These are phyloP conservation scores for Gonium pectorale DNA, from an alignment of 139 green algal species.

Conservation along the genomic window DNA sequence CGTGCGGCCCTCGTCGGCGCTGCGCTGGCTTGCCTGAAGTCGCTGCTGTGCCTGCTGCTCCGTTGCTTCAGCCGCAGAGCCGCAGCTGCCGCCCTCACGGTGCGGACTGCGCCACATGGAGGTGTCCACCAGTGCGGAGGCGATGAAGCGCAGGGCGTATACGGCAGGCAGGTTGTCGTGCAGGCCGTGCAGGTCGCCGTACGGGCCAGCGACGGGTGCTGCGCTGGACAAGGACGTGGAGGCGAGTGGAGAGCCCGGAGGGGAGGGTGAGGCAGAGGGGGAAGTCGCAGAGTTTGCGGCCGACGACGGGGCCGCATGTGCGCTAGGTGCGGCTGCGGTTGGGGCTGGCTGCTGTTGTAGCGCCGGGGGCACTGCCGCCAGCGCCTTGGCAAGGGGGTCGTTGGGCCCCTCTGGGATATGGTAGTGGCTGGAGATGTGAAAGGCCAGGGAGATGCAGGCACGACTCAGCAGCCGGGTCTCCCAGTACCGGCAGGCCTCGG, in stretches of 20 bases:
- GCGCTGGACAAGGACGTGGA: too few relatives aligned
- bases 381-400: neutral
- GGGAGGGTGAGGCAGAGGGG: neutral
- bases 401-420: neutral
- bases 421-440: constrained; percentile 42
- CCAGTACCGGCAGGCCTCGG: neutral
- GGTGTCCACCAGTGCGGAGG: neutral
- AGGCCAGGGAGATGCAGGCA: constrained; percentile 27
- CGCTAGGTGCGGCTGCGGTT: too few relatives aligned
- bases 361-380: too few relatives aligned
- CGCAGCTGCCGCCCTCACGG: neutral
- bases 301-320: too few relatives aligned
- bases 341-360: too few relatives aligned
- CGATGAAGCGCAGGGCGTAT: neutral
- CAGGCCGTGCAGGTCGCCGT: constrained; percentile 6
- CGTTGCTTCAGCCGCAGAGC: neutral
- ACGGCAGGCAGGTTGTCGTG: constrained; percentile 30
- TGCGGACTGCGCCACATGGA: neutral
- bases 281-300: neutral
- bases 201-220: too few relatives aligned
- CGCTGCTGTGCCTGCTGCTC: too few relatives aligned
- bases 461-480: constrained; percentile 12
- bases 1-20: too few relatives aligned
- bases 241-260: too few relatives aligned
- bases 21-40: too few relatives aligned